These are phyloP conservation scores for Kodamaea nitidulidarum DNA, from an alignment of 805 yeast genomes.

Conservation along the genomic window DNA sequence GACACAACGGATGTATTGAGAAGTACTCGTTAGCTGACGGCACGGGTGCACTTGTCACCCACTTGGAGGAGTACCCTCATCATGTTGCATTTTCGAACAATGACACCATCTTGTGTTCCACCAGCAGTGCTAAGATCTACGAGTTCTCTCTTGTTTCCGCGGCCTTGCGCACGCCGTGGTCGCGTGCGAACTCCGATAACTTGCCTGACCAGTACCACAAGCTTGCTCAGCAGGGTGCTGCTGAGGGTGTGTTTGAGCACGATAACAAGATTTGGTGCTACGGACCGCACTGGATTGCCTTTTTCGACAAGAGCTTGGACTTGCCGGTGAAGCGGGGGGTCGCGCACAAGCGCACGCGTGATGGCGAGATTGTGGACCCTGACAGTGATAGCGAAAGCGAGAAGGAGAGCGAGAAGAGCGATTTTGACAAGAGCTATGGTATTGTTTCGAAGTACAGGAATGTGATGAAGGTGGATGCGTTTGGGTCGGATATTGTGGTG, in stretches of 20 bases:
- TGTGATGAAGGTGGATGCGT: constrained; percentile 54
- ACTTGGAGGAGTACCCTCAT: constrained; percentile 57
- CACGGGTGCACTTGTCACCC: constrained; percentile 46
- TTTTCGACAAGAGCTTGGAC: constrained; percentile 60
- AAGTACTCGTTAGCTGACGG: constrained; percentile 26
- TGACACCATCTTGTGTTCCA: constrained; percentile 56
- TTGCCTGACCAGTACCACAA: constrained; percentile 60
- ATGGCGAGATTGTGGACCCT: constrained; percentile 36
- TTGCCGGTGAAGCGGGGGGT: constrained; percentile 42
- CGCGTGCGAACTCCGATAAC: constrained; percentile 67
- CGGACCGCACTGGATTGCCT: constrained; percentile 79
- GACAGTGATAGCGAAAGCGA: constrained; percentile 24
- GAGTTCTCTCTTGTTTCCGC: constrained; percentile 51
- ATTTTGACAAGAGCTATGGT: constrained; percentile 54
- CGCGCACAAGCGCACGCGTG: constrained; percentile 40
- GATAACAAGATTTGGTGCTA: constrained; percentile 69
- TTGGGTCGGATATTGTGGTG: constrained; percentile 52
- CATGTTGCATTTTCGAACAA: constrained; percentile 52
- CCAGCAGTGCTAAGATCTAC: constrained; percentile 69
- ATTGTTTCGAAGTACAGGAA: constrained; percentile 73
- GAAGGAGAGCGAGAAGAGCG: constrained; percentile 17
- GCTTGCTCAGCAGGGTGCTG: constrained; percentile 53
- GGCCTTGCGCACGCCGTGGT: constrained; percentile 65
- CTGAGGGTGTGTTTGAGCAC: constrained; percentile 66
- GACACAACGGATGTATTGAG: constrained; percentile 66